Percentiles rank a stretch among this genome's conserved stretches.
Evolutionary conservation across 179 eudicot genomes (phyloP).

Genomic region (Heliamphora pulchella): DNA sequence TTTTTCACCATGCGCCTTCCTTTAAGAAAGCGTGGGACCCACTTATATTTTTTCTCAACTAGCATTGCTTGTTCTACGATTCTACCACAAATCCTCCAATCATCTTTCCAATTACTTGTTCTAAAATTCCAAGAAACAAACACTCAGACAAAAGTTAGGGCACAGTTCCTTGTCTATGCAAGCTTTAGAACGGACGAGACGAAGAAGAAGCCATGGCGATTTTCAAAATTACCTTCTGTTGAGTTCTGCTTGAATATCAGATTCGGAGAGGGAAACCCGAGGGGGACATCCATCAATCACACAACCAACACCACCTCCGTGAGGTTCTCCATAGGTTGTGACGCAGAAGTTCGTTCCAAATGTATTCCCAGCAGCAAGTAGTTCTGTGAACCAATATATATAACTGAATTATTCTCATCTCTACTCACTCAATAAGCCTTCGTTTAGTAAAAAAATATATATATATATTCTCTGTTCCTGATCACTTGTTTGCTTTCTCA

Average conservation of each 20-base stretch:
- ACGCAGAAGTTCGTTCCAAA: conserved; percentile 79
- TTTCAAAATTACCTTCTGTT: conserved; percentile 59
- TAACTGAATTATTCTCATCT: no score
- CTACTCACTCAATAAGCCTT: no score
- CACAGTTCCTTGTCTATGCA: neutral
- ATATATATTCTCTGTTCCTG: no score
- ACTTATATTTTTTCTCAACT: no score
- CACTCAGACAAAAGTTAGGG: neutral
- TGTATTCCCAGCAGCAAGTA: conserved; percentile 75
- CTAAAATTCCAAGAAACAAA: no score
- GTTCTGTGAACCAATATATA: conserved; percentile 8
- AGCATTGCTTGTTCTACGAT: no score
- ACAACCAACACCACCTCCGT: conserved; percentile 96
- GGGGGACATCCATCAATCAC: conserved; percentile 94
- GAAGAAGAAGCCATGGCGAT: neutral
- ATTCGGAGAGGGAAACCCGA: conserved; percentile 67
- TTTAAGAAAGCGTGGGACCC: no score
- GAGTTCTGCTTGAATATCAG: conserved; percentile 78
- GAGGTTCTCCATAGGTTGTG: conserved; percentile 92
- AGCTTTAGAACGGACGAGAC: neutral
- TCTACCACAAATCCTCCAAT: no score
- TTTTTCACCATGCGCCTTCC: no score
- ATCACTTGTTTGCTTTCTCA: no score
- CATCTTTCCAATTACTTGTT: no score
- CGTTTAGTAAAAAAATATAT: no score